These are phyloP conservation scores for Eucalyptus virginea DNA, from an alignment of 345 rosid species.

Conservation along the genomic window DNA sequence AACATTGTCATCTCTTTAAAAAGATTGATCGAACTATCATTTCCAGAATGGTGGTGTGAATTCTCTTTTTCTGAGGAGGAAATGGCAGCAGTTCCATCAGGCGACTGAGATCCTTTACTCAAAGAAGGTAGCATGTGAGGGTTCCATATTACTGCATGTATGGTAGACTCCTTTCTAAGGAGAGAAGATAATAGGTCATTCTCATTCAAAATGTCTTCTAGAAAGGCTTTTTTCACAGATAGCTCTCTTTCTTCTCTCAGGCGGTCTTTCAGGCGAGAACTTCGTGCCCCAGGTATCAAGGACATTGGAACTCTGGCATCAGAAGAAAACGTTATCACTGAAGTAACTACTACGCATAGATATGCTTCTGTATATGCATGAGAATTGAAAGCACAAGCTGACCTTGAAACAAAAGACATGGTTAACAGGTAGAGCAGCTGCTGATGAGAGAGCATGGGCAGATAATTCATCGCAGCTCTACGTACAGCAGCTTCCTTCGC, in stretches of 20 bases:
- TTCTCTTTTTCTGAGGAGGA: conserved; percentile 16
- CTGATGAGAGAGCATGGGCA: conserved; percentile 99
- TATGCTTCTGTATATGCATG: background rate
- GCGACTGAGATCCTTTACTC: conserved; percentile 31
- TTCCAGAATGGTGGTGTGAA: conserved; percentile 14
- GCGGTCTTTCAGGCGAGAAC: conserved; percentile 93
- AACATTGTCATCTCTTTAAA: conserved; percentile 74
- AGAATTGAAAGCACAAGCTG: background rate
- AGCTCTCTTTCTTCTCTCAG: conserved; percentile 85
- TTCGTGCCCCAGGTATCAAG: conserved; percentile 88
- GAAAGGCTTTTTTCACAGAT: conserved; percentile 81
- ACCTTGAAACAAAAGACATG: conserved; percentile 96
- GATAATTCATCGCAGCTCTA: conserved; percentile 99
- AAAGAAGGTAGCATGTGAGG: conserved; percentile 66
- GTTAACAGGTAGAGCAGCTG: conserved; percentile 94
- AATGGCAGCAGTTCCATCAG: conserved; percentile 7
- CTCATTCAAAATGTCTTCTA: conserved; percentile 73
- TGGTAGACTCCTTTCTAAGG: conserved; percentile 33
- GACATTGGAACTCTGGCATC: conserved; percentile 78
- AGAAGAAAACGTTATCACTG: background rate
- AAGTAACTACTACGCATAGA: background rate
- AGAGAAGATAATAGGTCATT: conserved; percentile 50
- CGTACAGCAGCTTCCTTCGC: conserved; percentile 99
- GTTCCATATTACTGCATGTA: conserved; percentile 62
- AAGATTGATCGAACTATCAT: conserved; percentile 28